Conservation (phyloP, 306 rosid genomes). For the Crataegus laevigata region DNA sequence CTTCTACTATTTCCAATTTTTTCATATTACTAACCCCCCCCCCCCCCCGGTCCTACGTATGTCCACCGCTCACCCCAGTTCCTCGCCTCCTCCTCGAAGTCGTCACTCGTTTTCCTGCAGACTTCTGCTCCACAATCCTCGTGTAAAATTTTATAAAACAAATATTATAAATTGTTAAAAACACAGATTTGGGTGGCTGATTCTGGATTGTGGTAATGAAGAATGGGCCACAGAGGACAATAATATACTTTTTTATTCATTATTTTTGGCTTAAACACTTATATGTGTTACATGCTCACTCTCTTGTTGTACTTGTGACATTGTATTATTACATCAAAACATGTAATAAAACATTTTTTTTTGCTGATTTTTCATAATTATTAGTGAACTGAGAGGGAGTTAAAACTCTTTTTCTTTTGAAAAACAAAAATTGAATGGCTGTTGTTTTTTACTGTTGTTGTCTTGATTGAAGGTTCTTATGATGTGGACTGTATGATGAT, state of each 20-base stretch:
- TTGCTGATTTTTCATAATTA: too few relatives aligned
- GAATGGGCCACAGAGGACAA: slow-evolving; percentile 18
- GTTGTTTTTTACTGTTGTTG: slow-evolving; percentile 21
- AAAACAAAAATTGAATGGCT: too few relatives aligned
- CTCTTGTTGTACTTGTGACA: too few relatives aligned
- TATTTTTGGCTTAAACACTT: not conserved
- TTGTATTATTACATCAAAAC: too few relatives aligned
- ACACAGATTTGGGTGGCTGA: slow-evolving; percentile 24
- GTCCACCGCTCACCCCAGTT: not conserved
- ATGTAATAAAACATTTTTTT: too few relatives aligned
- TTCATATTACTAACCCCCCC: not conserved
- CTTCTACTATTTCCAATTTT: not conserved
- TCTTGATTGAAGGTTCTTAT: slow-evolving; percentile 42
- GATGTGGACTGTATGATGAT: slow-evolving; percentile 44
- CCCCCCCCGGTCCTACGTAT: too few relatives aligned
- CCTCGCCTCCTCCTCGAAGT: slow-evolving; percentile 2
- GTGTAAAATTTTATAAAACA: slow-evolving; percentile 1
- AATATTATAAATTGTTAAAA: not conserved
- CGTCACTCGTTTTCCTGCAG: not conserved
- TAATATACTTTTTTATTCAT: not conserved
- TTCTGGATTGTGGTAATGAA: slow-evolving; percentile 4
- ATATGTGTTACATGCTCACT: not conserved
- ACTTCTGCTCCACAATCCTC: slow-evolving; percentile 31
- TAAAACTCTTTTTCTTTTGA: too few relatives aligned
- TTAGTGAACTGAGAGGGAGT: too few relatives aligned